Conservation (phyloP, 2,329 filamentous ascomycete genomes). For the Calycina herbarum region DNA sequence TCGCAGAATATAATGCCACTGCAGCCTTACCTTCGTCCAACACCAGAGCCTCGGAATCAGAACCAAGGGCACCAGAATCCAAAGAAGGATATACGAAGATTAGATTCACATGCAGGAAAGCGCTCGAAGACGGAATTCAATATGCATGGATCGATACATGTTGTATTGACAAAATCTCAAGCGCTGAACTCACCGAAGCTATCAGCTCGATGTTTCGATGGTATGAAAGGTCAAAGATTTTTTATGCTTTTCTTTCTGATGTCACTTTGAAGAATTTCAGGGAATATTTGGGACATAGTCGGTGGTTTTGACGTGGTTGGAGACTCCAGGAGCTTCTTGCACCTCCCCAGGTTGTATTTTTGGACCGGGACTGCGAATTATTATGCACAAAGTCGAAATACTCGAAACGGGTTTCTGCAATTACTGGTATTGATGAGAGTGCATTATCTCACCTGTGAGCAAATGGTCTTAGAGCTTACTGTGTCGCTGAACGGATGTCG, state of each 20-base stretch:
- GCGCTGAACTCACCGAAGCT: neutral
- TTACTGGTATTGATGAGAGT: neutral
- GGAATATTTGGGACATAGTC: neutral
- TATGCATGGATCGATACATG: constrained; percentile 9
- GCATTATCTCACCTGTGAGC: neutral
- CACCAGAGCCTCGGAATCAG: too few relatives aligned
- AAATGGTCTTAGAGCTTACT: neutral
- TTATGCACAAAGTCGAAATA: too few relatives aligned
- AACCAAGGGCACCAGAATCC: neutral
- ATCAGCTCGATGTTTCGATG: neutral
- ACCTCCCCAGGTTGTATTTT: neutral
- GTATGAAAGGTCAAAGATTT: constrained; percentile 1
- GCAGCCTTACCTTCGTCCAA: neutral
- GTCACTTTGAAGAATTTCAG: neutral
- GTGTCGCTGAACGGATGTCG: constrained; percentile 8
- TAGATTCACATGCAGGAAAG: neutral
- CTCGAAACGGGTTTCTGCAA: neutral
- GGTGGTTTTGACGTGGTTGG: constrained; percentile 4
- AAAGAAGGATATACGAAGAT: constrained; percentile 3
- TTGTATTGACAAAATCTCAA: constrained; percentile 4
- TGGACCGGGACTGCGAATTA: neutral
- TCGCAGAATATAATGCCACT: constrained; percentile 4
- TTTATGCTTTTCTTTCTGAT: constrained; percentile 4
- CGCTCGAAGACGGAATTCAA: neutral
- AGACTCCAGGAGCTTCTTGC: constrained; percentile 8